Conservation (phyloP, 768 basidiomycete genomes). For the Boletellus ananas region DNA sequence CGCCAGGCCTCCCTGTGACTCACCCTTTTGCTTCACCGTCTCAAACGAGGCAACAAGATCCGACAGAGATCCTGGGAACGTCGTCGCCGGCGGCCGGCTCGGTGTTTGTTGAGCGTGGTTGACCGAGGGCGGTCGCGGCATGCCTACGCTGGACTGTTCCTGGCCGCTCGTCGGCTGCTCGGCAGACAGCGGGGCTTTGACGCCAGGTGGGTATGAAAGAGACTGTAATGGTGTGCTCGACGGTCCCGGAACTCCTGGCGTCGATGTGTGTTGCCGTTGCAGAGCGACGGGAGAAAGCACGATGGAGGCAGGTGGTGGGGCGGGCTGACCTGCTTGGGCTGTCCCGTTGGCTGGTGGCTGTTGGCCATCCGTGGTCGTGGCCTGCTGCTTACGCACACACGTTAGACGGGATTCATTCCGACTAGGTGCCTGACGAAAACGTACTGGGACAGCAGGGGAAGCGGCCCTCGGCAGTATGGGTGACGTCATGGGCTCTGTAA, state of each 20-base stretch:
- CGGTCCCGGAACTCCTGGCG: slow-evolving; percentile 20
- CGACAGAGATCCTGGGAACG: slow-evolving; percentile 81
- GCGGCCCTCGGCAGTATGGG: slow-evolving; percentile 41
- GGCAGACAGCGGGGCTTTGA: slow-evolving; percentile 46
- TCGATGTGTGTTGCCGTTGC: slow-evolving; percentile 41
- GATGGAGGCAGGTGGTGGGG: slow-evolving; percentile 33
- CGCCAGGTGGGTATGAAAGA: slow-evolving; percentile 67
- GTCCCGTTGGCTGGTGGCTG: slow-evolving; percentile 38
- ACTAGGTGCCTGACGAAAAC: slow-evolving; percentile 18
- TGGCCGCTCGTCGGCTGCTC: slow-evolving; percentile 37
- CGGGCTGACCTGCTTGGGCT: slow-evolving; percentile 20
- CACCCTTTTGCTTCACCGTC: slow-evolving; percentile 94
- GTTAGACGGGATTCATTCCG: slow-evolving; percentile 17
- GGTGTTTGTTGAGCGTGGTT: slow-evolving; percentile 42
- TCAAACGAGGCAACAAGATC: slow-evolving; percentile 95
- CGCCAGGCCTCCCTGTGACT: slow-evolving; percentile 12
- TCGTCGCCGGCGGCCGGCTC: slow-evolving; percentile 40
- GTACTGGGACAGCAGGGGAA: slow-evolving; percentile 42
- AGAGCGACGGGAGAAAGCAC: slow-evolving; percentile 49
- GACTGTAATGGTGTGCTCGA: slow-evolving; percentile 25
- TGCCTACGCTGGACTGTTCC: slow-evolving; percentile 37
- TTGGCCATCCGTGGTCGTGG: slow-evolving; percentile 34
- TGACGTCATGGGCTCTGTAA: slow-evolving; percentile 43
- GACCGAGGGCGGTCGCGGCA: slow-evolving; percentile 52
- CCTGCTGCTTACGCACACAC: slow-evolving; percentile 33